Conservation (phyloP, 805 yeast genomes). For the Starmerella apicola region DNA sequence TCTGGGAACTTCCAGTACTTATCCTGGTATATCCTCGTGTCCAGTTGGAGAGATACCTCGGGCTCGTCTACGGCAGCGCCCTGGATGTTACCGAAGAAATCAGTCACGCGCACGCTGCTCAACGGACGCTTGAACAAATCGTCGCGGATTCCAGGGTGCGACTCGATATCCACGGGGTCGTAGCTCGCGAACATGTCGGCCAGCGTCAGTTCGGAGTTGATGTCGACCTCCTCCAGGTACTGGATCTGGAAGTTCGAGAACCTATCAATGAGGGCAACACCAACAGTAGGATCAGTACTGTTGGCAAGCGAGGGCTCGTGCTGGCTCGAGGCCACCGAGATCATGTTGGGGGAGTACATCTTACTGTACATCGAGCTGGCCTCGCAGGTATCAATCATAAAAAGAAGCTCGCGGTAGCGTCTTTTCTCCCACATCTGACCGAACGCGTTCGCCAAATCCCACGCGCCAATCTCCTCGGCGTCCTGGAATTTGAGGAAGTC, state of each 20-base stretch:
- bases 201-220: slow-evolving; percentile 60
- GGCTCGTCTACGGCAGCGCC: slow-evolving; percentile 54
- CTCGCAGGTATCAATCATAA: slow-evolving; percentile 98
- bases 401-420: slow-evolving; percentile 86
- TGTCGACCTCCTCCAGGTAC: slow-evolving; percentile 69
- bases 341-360: slow-evolving; percentile 80
- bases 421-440: slow-evolving; percentile 94
- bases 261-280: slow-evolving; percentile 95
- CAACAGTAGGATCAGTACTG: slow-evolving; percentile 88
- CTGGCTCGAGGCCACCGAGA: slow-evolving; percentile 85
- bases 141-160: slow-evolving; percentile 84
- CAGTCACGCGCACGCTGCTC: slow-evolving; percentile 65
- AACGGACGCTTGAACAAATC: slow-evolving; percentile 61
- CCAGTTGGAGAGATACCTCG: slow-evolving; percentile 24
- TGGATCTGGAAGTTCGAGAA: slow-evolving; percentile 88
- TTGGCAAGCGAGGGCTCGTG: slow-evolving; percentile 85
- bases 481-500: slow-evolving; percentile 96
- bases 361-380: slow-evolving; percentile 95
- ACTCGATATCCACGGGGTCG: slow-evolving; percentile 73
- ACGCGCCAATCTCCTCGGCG: slow-evolving; percentile 91
- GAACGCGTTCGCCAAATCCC: slow-evolving; percentile 94
- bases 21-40: too few relatives aligned
- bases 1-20: too few relatives aligned
- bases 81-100: slow-evolving; percentile 89
- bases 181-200: slow-evolving; percentile 77